Percentiles rank a stretch among this genome's conserved stretches.
phyloP scores from a whole-genome alignment of 805 yeast species.

The Millerago galiae region DNA sequence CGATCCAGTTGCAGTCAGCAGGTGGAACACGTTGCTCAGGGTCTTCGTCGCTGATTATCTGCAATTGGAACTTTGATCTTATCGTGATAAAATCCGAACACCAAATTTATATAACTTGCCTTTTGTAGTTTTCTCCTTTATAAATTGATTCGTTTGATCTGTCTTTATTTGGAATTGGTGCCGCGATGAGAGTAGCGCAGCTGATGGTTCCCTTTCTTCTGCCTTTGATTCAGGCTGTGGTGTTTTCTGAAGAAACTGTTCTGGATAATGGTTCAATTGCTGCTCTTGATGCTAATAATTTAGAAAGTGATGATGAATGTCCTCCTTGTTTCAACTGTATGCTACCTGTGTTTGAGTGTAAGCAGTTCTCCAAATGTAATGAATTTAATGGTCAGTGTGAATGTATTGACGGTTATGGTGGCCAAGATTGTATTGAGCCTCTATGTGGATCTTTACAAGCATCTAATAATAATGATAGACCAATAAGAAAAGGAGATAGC shows the following conservation, averaged over 20 bases:
- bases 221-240: no score
- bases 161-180: no score
- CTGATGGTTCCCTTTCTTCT: no score
- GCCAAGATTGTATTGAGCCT: constrained; percentile 85
- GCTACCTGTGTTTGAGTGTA: constrained; percentile 82
- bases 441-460: constrained; percentile 74
- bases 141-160: no score
- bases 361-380: constrained; percentile 87
- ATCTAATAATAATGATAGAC: constrained; percentile 58
- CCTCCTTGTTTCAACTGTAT: constrained; percentile 96
- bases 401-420: constrained; percentile 90
- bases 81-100: neutral
- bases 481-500: constrained; percentile 41
- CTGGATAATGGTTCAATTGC: constrained; percentile 1
- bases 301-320: constrained; percentile 38
- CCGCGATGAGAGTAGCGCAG: no score
- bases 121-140: neutral
- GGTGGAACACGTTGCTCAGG: constrained; percentile 40
- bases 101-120: neutral
- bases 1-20: constrained; percentile 32
- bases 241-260: neutral
- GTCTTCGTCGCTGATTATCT: constrained; percentile 32
- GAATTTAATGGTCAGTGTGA: constrained; percentile 86
- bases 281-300: constrained; percentile 8
- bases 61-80: constrained; percentile 5